Evolutionary conservation across 441 rosid genomes (phyloP).

Genomic region (Gossypium schwendimanii): DNA sequence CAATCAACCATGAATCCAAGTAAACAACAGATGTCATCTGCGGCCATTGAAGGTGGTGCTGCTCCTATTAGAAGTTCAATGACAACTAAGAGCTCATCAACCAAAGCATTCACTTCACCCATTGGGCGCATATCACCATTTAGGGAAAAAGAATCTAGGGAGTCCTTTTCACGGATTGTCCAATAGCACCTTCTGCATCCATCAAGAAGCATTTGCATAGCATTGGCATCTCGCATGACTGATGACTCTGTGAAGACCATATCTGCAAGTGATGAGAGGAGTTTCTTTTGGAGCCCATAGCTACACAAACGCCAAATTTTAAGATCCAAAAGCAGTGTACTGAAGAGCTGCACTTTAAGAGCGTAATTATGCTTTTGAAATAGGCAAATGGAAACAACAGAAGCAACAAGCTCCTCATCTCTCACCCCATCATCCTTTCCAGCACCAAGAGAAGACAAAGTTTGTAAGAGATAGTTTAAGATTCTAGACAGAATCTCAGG

Average conservation of each 20-base stretch:
- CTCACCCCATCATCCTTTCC: constrained; percentile 62
- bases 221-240: constrained; percentile 92
- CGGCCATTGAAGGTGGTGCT: constrained; percentile 69
- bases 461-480: constrained; percentile 74
- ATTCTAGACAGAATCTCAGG: constrained; percentile 91
- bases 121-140: constrained; percentile 60
- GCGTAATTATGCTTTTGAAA: constrained; percentile 76
- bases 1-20: constrained; percentile 96
- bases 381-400: constrained; percentile 82
- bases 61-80: constrained; percentile 94
- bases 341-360: constrained; percentile 91
- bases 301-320: constrained; percentile 93
- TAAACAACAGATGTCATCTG: constrained; percentile 68
- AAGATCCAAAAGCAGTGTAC: constrained; percentile 79
- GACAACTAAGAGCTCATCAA: constrained; percentile 95
- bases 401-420: constrained; percentile 95
- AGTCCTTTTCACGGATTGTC: constrained; percentile 76
- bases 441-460: constrained; percentile 59
- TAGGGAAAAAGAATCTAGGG: constrained; percentile 54
- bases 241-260: constrained; percentile 94
- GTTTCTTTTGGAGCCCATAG: constrained; percentile 96
- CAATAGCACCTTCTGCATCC: constrained; percentile 99
- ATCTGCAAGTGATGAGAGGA: constrained; percentile 91
- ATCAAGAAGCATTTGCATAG: constrained; percentile 98
- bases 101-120: constrained; percentile 95